A percentile compares a stretch with the other conserved stretches of the same genome.
phyloP scores from a whole-genome alignment of 495 filamentous ascomycete genomes.

The Tirmania nivea region DNA sequence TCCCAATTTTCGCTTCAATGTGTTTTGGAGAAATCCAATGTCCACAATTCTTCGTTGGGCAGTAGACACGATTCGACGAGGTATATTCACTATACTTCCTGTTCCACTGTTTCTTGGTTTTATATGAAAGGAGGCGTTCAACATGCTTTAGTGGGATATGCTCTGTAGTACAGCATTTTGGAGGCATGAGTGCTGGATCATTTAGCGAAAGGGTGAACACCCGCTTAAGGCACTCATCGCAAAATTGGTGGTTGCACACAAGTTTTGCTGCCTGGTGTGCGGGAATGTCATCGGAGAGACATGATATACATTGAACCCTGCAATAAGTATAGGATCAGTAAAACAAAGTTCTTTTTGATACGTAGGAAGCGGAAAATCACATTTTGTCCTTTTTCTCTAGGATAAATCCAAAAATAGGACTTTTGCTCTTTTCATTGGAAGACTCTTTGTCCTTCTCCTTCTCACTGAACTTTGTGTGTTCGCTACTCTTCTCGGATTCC shows the following conservation, averaged over 20 bases:
- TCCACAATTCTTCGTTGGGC: conserved; percentile 45
- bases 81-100: conserved; percentile 51
- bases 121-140: conserved; percentile 44
- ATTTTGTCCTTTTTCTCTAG: conserved; percentile 15
- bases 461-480: background rate
- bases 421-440: conserved; percentile 7
- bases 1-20: conserved; percentile 34
- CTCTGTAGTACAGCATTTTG: conserved; percentile 48
- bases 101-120: conserved; percentile 61
- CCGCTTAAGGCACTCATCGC: conserved; percentile 45
- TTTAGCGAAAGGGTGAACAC: conserved; percentile 50
- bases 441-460: background rate
- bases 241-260: conserved; percentile 58
- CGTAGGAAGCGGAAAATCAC: conserved; percentile 2
- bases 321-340: background rate
- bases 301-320: conserved; percentile 47
- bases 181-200: conserved; percentile 61
- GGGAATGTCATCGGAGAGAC: conserved; percentile 39
- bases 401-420: conserved; percentile 8
- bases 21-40: conserved; percentile 52
- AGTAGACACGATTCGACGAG: conserved; percentile 52
- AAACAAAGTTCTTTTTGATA: background rate
- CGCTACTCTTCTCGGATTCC: too few species aligned
- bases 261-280: conserved; percentile 41
- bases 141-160: conserved; percentile 54